phyloP scores from a whole-genome alignment of 2,329 filamentous ascomycete species.

The Aspergillus pseudoviridinutans region DNA sequence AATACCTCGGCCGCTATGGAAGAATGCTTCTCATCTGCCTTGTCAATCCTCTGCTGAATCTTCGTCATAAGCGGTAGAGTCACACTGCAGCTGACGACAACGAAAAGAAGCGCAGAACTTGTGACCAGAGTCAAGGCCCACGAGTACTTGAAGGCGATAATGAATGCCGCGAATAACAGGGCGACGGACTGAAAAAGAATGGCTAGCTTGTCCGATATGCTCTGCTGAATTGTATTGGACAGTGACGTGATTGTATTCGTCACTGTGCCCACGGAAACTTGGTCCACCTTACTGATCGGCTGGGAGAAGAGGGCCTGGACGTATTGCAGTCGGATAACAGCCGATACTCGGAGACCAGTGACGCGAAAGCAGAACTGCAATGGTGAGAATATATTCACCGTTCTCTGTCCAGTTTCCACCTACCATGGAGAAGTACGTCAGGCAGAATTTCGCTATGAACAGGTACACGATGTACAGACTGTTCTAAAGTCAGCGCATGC shows the following conservation, averaged over 20 bases:
- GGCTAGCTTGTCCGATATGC: constrained; percentile 52
- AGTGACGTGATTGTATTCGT: constrained; percentile 51
- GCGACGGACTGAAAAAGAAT: constrained; percentile 41
- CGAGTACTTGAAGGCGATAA: constrained; percentile 50
- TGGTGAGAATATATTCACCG: neutral
- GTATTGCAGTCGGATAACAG: constrained; percentile 49
- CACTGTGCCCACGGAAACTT: constrained; percentile 48
- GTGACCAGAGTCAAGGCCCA: constrained; percentile 52
- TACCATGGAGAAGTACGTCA: constrained; percentile 52
- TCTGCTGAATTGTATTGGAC: constrained; percentile 51
- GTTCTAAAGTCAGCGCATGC: neutral
- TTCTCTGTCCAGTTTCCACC: neutral
- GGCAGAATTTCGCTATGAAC: constrained; percentile 52
- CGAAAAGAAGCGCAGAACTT: constrained; percentile 44
- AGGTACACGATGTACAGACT: constrained; percentile 58
- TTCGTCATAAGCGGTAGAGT: constrained; percentile 33
- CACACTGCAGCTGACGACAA: constrained; percentile 30
- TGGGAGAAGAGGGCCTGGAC: constrained; percentile 48
- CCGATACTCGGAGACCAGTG: constrained; percentile 49
- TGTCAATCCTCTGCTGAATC: constrained; percentile 30
- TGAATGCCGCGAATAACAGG: constrained; percentile 44
- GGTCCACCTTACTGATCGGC: constrained; percentile 48
- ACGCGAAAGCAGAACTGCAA: constrained; percentile 43
- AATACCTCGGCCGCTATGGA: constrained; percentile 42
- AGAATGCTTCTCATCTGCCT: constrained; percentile 35